These are phyloP conservation scores for Epichloe sp. DNA, from an alignment of 2,329 filamentous ascomycete genomes.

Conservation along the genomic window DNA sequence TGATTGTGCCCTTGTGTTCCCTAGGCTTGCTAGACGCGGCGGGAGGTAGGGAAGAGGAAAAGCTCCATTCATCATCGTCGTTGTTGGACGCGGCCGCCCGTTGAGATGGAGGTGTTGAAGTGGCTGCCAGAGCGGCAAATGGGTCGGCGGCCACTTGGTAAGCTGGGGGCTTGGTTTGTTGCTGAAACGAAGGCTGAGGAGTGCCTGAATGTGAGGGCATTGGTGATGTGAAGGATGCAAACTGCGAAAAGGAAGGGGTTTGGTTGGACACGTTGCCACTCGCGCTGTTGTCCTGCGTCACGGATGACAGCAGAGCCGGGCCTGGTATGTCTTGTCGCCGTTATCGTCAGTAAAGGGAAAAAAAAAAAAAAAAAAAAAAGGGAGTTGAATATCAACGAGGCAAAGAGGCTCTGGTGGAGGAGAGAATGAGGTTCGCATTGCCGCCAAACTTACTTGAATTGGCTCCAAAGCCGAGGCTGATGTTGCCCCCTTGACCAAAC, in stretches of 20 bases:
- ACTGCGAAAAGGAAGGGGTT: constrained; percentile 38
- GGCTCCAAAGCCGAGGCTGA: constrained; percentile 66
- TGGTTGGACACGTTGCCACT: constrained; percentile 27
- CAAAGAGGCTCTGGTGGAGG: no score
- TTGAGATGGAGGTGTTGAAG: constrained; percentile 13
- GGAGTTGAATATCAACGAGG: not conserved
- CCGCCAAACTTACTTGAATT: constrained; percentile 43
- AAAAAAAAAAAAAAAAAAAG: not conserved
- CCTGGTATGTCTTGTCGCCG: constrained; percentile 50
- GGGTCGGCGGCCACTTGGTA: constrained; percentile 32
- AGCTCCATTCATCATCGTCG: constrained; percentile 93
- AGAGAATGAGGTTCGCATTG: not conserved
- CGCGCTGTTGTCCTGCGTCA: constrained; percentile 48
- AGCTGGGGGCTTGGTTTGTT: constrained; percentile 32
- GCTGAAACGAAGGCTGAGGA: constrained; percentile 35
- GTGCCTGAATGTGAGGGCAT: constrained; percentile 38
- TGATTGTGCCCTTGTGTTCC: constrained; percentile 53
- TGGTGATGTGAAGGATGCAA: constrained; percentile 41
- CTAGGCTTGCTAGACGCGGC: constrained; percentile 39
- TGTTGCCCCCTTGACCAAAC: constrained; percentile 66
- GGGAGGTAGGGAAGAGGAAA: constrained; percentile 70
- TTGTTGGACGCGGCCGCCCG: constrained; percentile 30
- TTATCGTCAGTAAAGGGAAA: constrained; percentile 8
- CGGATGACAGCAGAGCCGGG: constrained; percentile 49
- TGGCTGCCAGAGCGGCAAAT: constrained; percentile 34